phyloP scores from a whole-genome alignment of 1,284 basidiomycete species.

The Takashimella koratensis region DNA sequence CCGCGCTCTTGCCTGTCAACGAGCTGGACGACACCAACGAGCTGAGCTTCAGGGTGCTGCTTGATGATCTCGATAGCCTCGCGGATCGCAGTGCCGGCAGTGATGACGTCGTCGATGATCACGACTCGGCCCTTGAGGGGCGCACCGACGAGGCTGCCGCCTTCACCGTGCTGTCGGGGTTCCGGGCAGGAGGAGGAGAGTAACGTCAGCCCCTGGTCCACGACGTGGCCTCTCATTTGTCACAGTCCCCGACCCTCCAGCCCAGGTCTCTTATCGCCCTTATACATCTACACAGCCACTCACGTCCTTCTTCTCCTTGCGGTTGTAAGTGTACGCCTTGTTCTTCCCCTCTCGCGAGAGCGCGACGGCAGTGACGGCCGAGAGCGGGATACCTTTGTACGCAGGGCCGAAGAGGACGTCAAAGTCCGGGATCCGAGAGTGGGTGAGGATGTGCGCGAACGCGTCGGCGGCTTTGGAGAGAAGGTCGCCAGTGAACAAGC shows the following conservation, averaged over 20 bases:
- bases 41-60: slow-evolving; percentile 62
- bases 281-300: too few species aligned
- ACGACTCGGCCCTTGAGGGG: slow-evolving; percentile 78
- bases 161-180: slow-evolving; percentile 71
- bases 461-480: slow-evolving; percentile 77
- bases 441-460: slow-evolving; percentile 62
- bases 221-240: too few species aligned
- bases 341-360: slow-evolving; percentile 47
- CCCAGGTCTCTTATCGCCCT: too few species aligned
- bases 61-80: slow-evolving; percentile 70
- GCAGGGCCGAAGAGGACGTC: slow-evolving; percentile 95
- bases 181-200: neutral
- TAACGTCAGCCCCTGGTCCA: too few species aligned
- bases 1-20: slow-evolving; percentile 89
- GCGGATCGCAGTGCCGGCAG: slow-evolving; percentile 87
- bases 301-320: slow-evolving; percentile 87
- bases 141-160: slow-evolving; percentile 87
- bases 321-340: slow-evolving; percentile 68
- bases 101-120: slow-evolving; percentile 95
- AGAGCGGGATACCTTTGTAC: slow-evolving; percentile 96
- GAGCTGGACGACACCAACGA: slow-evolving; percentile 87
- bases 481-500: slow-evolving; percentile 78
- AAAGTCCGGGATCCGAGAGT: slow-evolving; percentile 61
- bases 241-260: too few species aligned
- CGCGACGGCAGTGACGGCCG: slow-evolving; percentile 77